phyloP scores from a whole-genome alignment of 1,284 basidiomycete genomes.

The Ceratobasidium sp. region DNA sequence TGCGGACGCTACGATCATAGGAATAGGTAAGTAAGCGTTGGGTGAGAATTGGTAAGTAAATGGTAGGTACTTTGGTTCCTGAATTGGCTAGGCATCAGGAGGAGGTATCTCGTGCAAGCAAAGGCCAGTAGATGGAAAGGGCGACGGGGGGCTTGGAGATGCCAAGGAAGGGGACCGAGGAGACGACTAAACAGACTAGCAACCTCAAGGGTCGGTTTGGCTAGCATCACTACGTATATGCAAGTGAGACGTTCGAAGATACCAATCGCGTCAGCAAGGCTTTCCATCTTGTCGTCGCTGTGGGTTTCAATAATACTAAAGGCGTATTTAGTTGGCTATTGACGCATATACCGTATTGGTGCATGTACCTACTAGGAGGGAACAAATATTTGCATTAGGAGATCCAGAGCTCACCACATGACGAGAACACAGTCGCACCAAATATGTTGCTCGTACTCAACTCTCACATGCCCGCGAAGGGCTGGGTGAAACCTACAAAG shows the following conservation, averaged over 20 bases:
- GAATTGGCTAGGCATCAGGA: conserved; percentile 51
- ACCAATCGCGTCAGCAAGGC: conserved; percentile 47
- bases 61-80: conserved; percentile 24
- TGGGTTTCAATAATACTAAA: conserved; percentile 46
- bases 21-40: conserved; percentile 11
- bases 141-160: conserved; percentile 56
- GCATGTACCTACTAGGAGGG: conserved; percentile 38
- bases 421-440: conserved; percentile 61
- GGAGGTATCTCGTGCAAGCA: conserved; percentile 58
- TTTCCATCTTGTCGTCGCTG: conserved; percentile 35
- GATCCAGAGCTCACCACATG: conserved; percentile 55
- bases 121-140: conserved; percentile 60
- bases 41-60: conserved; percentile 1
- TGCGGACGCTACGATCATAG: conserved; percentile 40
- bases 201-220: conserved; percentile 29
- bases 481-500: conserved; percentile 59
- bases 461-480: conserved; percentile 55
- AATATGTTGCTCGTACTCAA: conserved; percentile 61
- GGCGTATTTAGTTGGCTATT: not conserved
- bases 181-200: conserved; percentile 52
- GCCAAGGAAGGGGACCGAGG: conserved; percentile 53
- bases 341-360: not conserved
- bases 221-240: not conserved
- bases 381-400: conserved; percentile 51
- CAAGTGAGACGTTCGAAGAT: conserved; percentile 47